These are phyloP conservation scores for Tylopilus felleus DNA, from an alignment of 768 basidiomycete species.

Conservation along the genomic window DNA sequence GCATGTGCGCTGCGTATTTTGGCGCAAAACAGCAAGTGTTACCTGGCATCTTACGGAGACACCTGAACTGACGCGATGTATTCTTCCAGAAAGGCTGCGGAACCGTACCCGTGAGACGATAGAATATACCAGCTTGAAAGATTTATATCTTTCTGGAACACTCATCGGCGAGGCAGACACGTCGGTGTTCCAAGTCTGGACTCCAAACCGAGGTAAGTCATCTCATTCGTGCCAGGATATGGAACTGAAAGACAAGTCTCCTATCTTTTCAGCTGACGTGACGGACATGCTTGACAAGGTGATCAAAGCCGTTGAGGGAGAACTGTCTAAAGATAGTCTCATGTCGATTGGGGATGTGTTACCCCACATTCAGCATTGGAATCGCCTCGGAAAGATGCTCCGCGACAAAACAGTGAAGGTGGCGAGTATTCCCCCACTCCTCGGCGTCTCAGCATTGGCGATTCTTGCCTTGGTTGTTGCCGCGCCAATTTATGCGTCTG, in stretches of 20 bases:
- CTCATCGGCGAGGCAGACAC: conserved; percentile 14
- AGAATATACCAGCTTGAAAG: conserved; percentile 16
- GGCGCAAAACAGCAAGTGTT: conserved; percentile 10
- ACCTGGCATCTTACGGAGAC: background rate
- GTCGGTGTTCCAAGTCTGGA: conserved; percentile 17
- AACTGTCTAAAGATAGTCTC: conserved; percentile 3
- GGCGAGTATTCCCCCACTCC: background rate
- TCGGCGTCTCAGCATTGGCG: conserved; percentile 4
- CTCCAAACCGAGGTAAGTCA: conserved; percentile 17
- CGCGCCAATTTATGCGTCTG: conserved; percentile 11
- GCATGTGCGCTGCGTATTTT: background rate
- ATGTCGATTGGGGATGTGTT: conserved; percentile 7
- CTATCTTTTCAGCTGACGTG: background rate
- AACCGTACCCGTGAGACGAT: background rate
- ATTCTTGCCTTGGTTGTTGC: conserved; percentile 4
- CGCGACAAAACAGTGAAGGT: background rate
- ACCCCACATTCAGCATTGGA: conserved; percentile 13
- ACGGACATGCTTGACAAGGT: background rate
- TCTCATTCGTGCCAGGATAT: no score
- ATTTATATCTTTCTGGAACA: conserved; percentile 12
- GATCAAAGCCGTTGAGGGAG: conserved; percentile 6
- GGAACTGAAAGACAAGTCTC: background rate
- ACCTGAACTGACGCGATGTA: background rate
- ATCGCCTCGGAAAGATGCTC: conserved; percentile 5
- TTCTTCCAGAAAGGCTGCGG: conserved; percentile 9